These are phyloP conservation scores for Mortierella sp. DNA, from an alignment of 371 early-diverging fungal genomes.

Conservation along the genomic window DNA sequence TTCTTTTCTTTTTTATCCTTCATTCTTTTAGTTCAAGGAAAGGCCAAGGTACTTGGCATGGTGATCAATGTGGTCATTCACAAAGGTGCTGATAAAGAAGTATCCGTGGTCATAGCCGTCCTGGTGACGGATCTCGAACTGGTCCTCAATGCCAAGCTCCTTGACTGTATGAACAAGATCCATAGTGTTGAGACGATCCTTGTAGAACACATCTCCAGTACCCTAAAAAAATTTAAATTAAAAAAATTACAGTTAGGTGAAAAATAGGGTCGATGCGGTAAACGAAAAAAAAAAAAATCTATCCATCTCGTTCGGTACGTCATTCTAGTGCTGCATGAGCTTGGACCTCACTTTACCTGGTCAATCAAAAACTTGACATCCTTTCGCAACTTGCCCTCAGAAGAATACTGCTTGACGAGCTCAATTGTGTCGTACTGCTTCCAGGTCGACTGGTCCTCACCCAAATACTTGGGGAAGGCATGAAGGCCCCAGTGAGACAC, in stretches of 20 bases:
- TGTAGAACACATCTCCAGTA: conserved; percentile 74
- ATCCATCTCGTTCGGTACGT: conserved; percentile 25
- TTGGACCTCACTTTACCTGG: conserved; percentile 32
- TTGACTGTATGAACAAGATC: conserved; percentile 61
- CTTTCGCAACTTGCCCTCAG: conserved; percentile 28
- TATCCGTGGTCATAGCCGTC: conserved; percentile 91
- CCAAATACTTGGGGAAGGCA: conserved; percentile 83
- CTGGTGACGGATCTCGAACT: conserved; percentile 73
- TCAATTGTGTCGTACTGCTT: conserved; percentile 79
- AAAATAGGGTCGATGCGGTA: conserved; percentile 4
- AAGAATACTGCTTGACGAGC: conserved; percentile 59
- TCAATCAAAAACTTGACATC: conserved; percentile 59
- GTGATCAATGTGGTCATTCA: conserved; percentile 81
- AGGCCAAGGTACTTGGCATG: conserved; percentile 67
- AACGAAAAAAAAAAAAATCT: neutral
- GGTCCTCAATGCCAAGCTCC: conserved; percentile 52
- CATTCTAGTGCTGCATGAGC: neutral
- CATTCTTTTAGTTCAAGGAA: neutral
- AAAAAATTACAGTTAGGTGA: conserved; percentile 6
- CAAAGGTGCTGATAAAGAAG: conserved; percentile 83
- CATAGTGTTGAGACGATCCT: conserved; percentile 71
- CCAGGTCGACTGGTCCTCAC: conserved; percentile 70
- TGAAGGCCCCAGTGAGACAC: conserved; percentile 82
- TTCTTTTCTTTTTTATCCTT: neutral
- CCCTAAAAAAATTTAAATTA: conserved; percentile 60